Evolutionary conservation across 1,139 yeast species (phyloP).

Genomic region (Diutina siamensis): DNA sequence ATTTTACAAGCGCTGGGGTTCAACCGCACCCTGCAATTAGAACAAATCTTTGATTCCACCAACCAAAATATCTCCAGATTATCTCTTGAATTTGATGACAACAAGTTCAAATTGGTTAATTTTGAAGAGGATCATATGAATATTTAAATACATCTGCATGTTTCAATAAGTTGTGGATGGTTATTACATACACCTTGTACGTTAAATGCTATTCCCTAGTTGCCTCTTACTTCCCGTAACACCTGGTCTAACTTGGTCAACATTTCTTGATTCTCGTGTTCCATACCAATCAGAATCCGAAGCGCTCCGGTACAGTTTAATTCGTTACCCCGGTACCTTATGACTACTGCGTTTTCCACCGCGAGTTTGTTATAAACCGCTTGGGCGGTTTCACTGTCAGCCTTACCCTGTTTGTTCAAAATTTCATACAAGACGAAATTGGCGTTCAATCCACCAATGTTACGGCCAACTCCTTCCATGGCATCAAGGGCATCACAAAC

Average conservation of each 20-base stretch:
- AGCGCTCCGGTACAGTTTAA: slow-evolving; percentile 80
- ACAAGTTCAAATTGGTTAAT: slow-evolving; percentile 26
- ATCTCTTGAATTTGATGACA: slow-evolving; percentile 21
- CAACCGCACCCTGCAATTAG: slow-evolving; percentile 20
- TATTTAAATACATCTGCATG: slow-evolving; percentile 10
- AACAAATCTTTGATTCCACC: slow-evolving; percentile 22
- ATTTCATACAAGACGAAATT: slow-evolving; percentile 73
- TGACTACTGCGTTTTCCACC: slow-evolving; percentile 61
- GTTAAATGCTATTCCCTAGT: too few relatives aligned
- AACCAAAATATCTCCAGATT: slow-evolving; percentile 22
- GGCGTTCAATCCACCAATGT: slow-evolving; percentile 82
- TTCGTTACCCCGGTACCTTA: slow-evolving; percentile 84
- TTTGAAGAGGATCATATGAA: slow-evolving; percentile 28
- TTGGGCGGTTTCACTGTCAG: slow-evolving; percentile 62
- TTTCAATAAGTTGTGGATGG: background rate
- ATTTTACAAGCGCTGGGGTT: slow-evolving; percentile 21
- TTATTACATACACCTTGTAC: too few relatives aligned
- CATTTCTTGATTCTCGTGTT: slow-evolving; percentile 52
- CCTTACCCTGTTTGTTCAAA: slow-evolving; percentile 45
- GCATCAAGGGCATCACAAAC: slow-evolving; percentile 42
- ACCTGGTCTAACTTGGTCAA: slow-evolving; percentile 34
- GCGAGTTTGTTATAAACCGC: slow-evolving; percentile 62
- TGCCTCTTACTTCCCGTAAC: background rate
- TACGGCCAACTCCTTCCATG: slow-evolving; percentile 53
- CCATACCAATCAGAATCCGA: slow-evolving; percentile 80